Evolutionary conservation across 2,329 filamentous ascomycete genomes (phyloP).

Genomic region (Pseudogymnoascus sp.): DNA sequence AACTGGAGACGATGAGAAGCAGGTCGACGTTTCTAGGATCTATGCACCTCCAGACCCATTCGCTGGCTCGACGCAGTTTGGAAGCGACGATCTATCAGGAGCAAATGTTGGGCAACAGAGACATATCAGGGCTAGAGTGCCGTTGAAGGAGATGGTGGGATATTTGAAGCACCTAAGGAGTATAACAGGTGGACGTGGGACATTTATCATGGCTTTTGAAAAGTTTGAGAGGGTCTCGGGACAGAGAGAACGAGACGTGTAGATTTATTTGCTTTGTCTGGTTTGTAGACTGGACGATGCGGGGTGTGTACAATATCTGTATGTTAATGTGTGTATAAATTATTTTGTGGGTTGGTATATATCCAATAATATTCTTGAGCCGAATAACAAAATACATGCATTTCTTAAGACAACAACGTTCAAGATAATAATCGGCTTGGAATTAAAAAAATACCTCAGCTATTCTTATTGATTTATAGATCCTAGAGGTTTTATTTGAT

Average conservation of each 20-base stretch:
- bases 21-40: constrained; percentile 63
- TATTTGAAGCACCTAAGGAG: constrained; percentile 84
- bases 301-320: background rate
- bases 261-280: background rate
- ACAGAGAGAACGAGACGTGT: constrained; percentile 35
- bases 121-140: constrained; percentile 76
- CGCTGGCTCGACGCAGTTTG: constrained; percentile 22
- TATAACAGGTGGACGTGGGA: constrained; percentile 76
- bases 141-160: constrained; percentile 92
- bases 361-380: background rate
- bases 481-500: background rate
- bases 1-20: constrained; percentile 13
- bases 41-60: constrained; percentile 89
- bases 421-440: background rate
- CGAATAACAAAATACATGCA: background rate
- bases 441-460: background rate
- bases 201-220: constrained; percentile 67
- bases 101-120: constrained; percentile 34
- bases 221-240: constrained; percentile 58
- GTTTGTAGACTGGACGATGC: background rate
- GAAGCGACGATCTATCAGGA: background rate
- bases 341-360: background rate
- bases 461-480: background rate
- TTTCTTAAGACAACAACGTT: background rate
- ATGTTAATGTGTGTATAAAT: background rate